Conservation (phyloP, 257 asterid species). For the Cinchona pubescens region DNA sequence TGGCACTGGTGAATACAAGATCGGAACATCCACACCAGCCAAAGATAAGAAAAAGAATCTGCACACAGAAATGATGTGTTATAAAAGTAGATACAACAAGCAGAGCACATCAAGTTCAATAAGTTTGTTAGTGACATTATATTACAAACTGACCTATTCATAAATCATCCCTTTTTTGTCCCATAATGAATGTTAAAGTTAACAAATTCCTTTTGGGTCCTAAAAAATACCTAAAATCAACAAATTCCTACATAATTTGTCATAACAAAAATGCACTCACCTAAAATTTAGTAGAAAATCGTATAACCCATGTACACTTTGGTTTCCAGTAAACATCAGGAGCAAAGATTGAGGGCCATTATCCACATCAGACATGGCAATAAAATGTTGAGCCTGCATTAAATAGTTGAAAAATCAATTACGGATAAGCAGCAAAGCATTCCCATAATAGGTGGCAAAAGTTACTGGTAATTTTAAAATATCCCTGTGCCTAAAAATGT, state of each 20-base stretch:
- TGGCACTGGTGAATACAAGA: constrained; percentile 77
- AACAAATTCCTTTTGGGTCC: neutral
- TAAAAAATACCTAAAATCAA: neutral
- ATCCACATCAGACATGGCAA: constrained; percentile 57
- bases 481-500: neutral
- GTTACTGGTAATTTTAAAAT: neutral
- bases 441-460: neutral
- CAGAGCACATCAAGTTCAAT: neutral
- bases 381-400: constrained; percentile 59
- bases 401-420: constrained; percentile 11
- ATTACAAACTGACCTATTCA: neutral
- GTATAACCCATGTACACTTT: constrained; percentile 65
- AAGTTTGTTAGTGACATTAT: neutral
- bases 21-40: constrained; percentile 82
- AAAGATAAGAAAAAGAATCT: constrained; percentile 61
- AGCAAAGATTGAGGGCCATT: constrained; percentile 76
- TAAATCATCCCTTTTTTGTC: neutral
- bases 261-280: constrained; percentile 31
- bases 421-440: neutral
- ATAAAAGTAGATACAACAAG: neutral
- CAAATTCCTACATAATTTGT: neutral
- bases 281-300: constrained; percentile 79
- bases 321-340: constrained; percentile 66
- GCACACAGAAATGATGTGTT: constrained; percentile 30
- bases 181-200: neutral